Percentiles rank a stretch among this genome's conserved stretches.
phyloP scores from a whole-genome alignment of 2,329 filamentous ascomycete genomes.

The Fusarium sp. region DNA sequence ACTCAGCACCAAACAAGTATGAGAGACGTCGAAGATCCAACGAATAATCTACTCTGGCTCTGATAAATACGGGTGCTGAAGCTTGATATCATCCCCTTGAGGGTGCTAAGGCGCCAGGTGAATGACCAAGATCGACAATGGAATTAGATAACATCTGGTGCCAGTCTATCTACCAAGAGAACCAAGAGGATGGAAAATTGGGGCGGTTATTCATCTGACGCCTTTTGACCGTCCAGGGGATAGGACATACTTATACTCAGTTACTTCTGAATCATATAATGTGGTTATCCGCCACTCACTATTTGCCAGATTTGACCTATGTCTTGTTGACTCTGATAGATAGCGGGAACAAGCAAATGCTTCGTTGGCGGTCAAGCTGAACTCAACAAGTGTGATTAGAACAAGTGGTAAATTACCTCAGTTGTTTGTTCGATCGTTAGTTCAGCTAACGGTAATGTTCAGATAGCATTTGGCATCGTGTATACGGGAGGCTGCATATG shows the following conservation, averaged over 20 bases:
- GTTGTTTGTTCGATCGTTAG: background rate
- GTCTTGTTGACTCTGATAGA: too few relatives aligned
- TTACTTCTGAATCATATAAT: fast-evolving
- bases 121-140: fast-evolving
- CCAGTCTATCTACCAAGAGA: fast-evolving
- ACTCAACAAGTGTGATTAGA: background rate
- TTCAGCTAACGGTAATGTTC: fast-evolving
- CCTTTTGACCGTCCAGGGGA: fast-evolving
- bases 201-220: fast-evolving
- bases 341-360: background rate
- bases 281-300: too few relatives aligned
- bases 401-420: fast-evolving
- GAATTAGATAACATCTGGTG: too few relatives aligned
- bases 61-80: too few relatives aligned
- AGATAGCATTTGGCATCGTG: background rate
- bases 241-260: fast-evolving
- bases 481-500: background rate
- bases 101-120: fast-evolving
- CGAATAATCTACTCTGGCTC: background rate
- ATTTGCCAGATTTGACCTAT: too few relatives aligned
- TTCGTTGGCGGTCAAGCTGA: background rate
- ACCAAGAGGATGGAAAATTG: too few relatives aligned
- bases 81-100: background rate
- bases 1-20: background rate
- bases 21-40: background rate